These are phyloP conservation scores for Metarhizium rileyi DNA, from an alignment of 2,329 filamentous ascomycete genomes.

Conservation along the genomic window DNA sequence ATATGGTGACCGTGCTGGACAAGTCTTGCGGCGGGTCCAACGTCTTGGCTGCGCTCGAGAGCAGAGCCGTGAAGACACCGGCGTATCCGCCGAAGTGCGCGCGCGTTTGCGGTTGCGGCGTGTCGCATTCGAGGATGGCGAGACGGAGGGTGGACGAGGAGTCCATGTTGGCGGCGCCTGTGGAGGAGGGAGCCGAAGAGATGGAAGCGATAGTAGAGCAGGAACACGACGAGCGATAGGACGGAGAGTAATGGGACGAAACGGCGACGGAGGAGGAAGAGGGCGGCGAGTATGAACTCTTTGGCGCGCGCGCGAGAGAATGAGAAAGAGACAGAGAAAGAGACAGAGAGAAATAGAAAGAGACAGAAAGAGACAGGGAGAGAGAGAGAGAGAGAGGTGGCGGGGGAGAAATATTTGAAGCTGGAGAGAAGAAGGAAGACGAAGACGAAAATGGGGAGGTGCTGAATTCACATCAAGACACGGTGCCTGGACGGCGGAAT, in stretches of 20 bases:
- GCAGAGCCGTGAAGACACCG: slow-evolving; percentile 55
- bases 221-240: neutral
- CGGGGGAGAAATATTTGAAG: too few species aligned
- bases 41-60: slow-evolving; percentile 41
- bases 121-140: slow-evolving; percentile 83
- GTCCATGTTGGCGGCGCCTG: neutral
- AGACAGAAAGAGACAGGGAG: too few species aligned
- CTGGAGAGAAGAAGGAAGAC: too few species aligned
- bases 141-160: slow-evolving; percentile 48
- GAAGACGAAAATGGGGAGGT: too few species aligned
- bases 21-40: slow-evolving; percentile 32
- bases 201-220: neutral
- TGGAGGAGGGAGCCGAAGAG: neutral
- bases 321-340: too few species aligned
- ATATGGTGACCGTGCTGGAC: slow-evolving; percentile 43
- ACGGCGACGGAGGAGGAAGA: too few species aligned
- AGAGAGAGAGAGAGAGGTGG: too few species aligned
- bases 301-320: too few species aligned
- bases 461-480: too few species aligned
- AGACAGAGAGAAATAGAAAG: too few species aligned
- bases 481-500: too few species aligned
- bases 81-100: slow-evolving; percentile 63
- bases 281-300: neutral
- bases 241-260: too few species aligned
- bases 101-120: slow-evolving; percentile 54